Evolutionary conservation across 768 basidiomycete genomes (phyloP).

Genomic region (Mycena rosella): DNA sequence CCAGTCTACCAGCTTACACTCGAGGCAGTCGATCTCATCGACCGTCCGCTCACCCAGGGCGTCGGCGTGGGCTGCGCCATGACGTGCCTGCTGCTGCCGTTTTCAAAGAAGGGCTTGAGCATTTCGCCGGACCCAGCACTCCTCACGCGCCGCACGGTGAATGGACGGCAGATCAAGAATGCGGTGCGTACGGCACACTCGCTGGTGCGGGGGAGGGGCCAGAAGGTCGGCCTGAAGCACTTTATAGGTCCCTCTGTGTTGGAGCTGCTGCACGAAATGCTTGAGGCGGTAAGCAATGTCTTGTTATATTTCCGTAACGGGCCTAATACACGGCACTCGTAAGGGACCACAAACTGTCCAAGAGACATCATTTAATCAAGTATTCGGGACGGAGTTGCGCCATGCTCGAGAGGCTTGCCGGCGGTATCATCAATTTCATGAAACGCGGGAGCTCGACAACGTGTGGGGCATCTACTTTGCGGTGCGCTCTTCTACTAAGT

Average conservation of each 20-base stretch:
- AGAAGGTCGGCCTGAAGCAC: too few relatives aligned
- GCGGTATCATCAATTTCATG: slow-evolving; percentile 87
- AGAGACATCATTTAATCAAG: slow-evolving; percentile 95
- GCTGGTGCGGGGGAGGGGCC: too few relatives aligned
- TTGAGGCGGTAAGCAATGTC: slow-evolving; percentile 77
- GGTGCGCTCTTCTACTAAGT: slow-evolving; percentile 51
- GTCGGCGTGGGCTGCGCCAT: too few relatives aligned
- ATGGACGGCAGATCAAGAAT: too few relatives aligned
- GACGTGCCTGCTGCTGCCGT: too few relatives aligned
- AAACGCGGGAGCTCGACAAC: slow-evolving; percentile 91
- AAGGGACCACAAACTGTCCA: slow-evolving; percentile 95
- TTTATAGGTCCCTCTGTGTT: slow-evolving; percentile 65
- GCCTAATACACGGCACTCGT: background rate
- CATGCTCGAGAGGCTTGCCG: slow-evolving; percentile 94
- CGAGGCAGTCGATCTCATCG: too few relatives aligned
- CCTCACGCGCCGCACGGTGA: too few relatives aligned
- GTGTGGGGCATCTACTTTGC: slow-evolving; percentile 99
- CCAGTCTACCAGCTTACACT: too few relatives aligned
- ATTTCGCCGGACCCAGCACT: too few relatives aligned
- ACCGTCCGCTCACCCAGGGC: too few relatives aligned
- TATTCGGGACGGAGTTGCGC: slow-evolving; percentile 91
- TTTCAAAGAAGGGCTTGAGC: too few relatives aligned
- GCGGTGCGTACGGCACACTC: too few relatives aligned
- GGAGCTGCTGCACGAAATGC: slow-evolving; percentile 92
- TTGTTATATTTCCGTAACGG: background rate